These are phyloP conservation scores for Hemerocallis citrina DNA, from an alignment of 106 monocot species.

Conservation along the genomic window DNA sequence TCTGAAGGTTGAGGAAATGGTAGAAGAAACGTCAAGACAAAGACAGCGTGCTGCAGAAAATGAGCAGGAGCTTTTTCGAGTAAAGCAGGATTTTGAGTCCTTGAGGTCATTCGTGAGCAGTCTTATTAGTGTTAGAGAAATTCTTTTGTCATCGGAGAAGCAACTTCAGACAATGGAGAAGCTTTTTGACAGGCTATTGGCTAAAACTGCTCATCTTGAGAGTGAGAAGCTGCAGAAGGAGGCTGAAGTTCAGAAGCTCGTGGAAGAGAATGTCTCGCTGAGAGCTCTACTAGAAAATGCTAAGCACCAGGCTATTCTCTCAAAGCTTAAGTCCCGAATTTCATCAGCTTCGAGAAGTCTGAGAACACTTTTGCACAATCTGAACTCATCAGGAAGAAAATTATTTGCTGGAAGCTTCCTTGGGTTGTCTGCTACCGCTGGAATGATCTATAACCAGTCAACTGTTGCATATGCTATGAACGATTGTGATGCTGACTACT, in stretches of 20 bases:
- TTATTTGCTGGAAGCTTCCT: conserved; percentile 28
- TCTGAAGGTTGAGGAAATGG: conserved; percentile 83
- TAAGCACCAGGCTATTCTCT: no score
- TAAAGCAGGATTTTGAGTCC: conserved; percentile 87
- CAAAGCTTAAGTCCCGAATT: no score
- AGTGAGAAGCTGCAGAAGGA: conserved; percentile 74
- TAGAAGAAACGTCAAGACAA: conserved; percentile 77
- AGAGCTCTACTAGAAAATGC: conserved; percentile 60
- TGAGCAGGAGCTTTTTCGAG: conserved; percentile 76
- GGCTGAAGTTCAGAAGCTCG: conserved; percentile 66
- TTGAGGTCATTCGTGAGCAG: conserved; percentile 65
- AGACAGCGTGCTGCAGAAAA: conserved; percentile 81
- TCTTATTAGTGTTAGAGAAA: conserved; percentile 77
- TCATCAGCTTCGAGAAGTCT: no score
- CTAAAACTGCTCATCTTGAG: conserved; percentile 60
- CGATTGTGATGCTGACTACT: conserved; percentile 23
- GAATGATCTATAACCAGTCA: conserved; percentile 8
- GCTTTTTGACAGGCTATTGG: conserved; percentile 78
- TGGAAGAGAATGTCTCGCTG: conserved; percentile 75
- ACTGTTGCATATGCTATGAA: conserved; percentile 35
- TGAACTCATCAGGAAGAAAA: conserved; percentile 46
- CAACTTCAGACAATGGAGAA: conserved; percentile 71
- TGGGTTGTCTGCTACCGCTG: conserved; percentile 27
- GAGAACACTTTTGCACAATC: no score
- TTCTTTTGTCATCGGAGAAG: conserved; percentile 61